phyloP scores from a whole-genome alignment of 768 basidiomycete genomes.

The Gloeostereum incarnatum region DNA sequence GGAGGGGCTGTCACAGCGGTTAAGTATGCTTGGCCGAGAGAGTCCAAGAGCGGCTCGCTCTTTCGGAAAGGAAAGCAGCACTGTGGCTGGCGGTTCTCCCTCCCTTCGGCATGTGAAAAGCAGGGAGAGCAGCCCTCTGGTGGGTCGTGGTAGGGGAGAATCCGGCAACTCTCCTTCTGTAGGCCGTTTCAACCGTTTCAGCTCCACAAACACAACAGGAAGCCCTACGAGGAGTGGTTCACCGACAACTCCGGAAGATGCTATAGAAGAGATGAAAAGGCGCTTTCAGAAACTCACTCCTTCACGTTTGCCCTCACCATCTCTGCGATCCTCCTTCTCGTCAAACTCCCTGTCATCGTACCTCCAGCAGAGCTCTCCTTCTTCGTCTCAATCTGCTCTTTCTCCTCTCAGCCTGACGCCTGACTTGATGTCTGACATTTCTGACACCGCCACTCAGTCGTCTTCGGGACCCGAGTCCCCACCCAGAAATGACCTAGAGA shows the following conservation, averaged over 20 bases:
- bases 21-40: conserved; percentile 29
- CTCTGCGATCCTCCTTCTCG: conserved; percentile 10
- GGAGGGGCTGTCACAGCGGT: conserved; percentile 37
- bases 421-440: conserved; percentile 51
- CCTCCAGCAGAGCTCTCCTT: conserved; percentile 15
- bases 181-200: too few relatives aligned
- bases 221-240: too few relatives aligned
- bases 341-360: conserved; percentile 10
- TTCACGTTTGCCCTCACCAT: conserved; percentile 17
- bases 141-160: too few relatives aligned
- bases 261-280: conserved; percentile 50
- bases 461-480: conserved; percentile 48
- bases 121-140: too few relatives aligned
- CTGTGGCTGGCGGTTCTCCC: too few relatives aligned
- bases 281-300: conserved; percentile 31
- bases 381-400: conserved; percentile 10
- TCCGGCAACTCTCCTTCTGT: too few relatives aligned
- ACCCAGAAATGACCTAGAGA: conserved; percentile 19
- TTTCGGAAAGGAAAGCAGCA: too few relatives aligned
- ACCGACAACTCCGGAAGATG: too few relatives aligned
- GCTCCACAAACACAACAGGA: too few relatives aligned
- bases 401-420: conserved; percentile 26
- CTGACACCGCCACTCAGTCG: conserved; percentile 47
- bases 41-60: conserved; percentile 15
- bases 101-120: too few relatives aligned